Evolutionary conservation across 2,329 filamentous ascomycete species (phyloP).

Genomic region (Colletotrichum nymphaeae): DNA sequence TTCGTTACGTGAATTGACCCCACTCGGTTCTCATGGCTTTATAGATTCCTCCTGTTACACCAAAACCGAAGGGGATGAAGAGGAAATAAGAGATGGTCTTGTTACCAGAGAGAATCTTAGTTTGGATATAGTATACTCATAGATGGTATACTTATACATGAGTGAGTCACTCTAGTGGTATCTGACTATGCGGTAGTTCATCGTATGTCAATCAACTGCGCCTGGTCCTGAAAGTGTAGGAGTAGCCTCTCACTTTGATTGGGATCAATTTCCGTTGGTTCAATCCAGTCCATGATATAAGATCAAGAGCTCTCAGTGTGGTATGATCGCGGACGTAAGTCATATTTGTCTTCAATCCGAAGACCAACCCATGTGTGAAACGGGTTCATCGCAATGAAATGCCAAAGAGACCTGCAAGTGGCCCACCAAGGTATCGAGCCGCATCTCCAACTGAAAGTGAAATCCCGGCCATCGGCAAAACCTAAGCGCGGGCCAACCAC

Average conservation of each 20-base stretch:
- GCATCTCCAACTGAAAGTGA: neutral
- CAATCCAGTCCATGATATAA: too few relatives aligned
- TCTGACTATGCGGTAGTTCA: too few relatives aligned
- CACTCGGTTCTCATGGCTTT: neutral
- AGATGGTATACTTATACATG: too few relatives aligned
- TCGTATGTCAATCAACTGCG: too few relatives aligned
- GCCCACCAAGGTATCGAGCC: neutral
- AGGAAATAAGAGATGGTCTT: neutral
- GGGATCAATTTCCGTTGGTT: too few relatives aligned
- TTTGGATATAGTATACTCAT: too few relatives aligned
- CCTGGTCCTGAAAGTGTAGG: too few relatives aligned
- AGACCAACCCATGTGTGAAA: neutral
- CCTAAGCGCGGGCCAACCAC: constrained; percentile 9
- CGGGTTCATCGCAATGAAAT: constrained; percentile 1
- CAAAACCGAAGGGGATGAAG: neutral
- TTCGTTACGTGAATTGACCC: neutral
- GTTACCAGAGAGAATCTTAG: too few relatives aligned
- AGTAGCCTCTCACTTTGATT: too few relatives aligned
- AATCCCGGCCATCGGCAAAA: constrained; percentile 21
- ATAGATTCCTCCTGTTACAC: neutral
- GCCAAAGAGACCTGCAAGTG: neutral
- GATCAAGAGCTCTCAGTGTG: too few relatives aligned
- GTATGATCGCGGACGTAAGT: too few relatives aligned
- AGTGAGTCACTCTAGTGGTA: too few relatives aligned
- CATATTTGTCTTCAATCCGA: neutral